phyloP scores from a whole-genome alignment of 805 yeast species.

The Zygosaccharomyces siamensis region DNA sequence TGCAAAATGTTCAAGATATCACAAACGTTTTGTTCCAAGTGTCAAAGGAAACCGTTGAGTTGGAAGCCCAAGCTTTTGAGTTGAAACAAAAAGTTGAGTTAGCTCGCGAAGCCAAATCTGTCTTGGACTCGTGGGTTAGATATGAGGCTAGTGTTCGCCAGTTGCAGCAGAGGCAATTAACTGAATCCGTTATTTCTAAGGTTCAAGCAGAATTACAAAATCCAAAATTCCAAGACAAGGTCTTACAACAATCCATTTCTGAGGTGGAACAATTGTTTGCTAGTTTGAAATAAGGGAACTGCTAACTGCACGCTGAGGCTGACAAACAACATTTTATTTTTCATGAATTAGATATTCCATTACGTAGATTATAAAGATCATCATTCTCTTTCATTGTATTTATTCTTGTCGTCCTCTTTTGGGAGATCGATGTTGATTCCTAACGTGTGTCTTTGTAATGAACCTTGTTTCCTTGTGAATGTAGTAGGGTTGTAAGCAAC shows the following conservation, averaged over 20 bases:
- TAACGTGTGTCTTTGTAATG: constrained; percentile 11
- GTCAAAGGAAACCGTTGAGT: constrained; percentile 93
- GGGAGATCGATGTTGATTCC: constrained; percentile 35
- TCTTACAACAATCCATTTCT: constrained; percentile 83
- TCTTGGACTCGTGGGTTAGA: constrained; percentile 98
- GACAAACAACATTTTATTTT: constrained; percentile 3
- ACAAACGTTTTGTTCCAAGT: constrained; percentile 89
- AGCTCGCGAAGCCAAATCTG: constrained; percentile 87
- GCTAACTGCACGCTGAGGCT: neutral
- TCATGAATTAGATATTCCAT: constrained; percentile 26
- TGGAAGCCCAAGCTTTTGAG: constrained; percentile 92
- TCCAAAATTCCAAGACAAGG: constrained; percentile 90
- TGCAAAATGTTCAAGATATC: constrained; percentile 86
- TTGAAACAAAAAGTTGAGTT: constrained; percentile 85
- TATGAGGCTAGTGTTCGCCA: constrained; percentile 95
- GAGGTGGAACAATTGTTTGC: constrained; percentile 86
- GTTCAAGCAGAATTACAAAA: constrained; percentile 78
- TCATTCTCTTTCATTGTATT: neutral
- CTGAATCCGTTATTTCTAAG: constrained; percentile 79
- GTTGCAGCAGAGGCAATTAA: constrained; percentile 88
- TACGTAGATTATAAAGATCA: constrained; percentile 2
- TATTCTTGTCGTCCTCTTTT: constrained; percentile 2
- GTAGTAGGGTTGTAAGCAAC: constrained; percentile 29
- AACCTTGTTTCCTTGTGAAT: constrained; percentile 29
- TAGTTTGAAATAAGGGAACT: constrained; percentile 27